These are phyloP conservation scores for Aegilops sharonensis DNA, from an alignment of 176 grass and related monocot genomes.

Conservation along the genomic window DNA sequence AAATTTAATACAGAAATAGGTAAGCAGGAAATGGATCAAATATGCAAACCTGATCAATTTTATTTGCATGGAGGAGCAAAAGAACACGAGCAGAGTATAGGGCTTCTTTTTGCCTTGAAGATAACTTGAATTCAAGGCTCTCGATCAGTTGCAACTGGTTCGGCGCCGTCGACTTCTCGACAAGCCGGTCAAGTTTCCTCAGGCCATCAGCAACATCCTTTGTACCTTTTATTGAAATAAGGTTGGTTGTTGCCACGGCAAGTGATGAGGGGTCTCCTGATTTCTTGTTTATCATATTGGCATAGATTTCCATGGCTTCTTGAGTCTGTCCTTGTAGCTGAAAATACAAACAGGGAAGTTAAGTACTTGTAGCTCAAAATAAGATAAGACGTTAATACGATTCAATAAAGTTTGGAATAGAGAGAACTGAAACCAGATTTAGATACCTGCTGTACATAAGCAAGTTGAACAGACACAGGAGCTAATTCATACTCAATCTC, in stretches of 20 bases:
- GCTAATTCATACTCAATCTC: constrained; percentile 82
- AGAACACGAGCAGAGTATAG: constrained; percentile 72
- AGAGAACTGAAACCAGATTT: background rate
- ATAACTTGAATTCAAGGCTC: constrained; percentile 73
- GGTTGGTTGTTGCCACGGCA: constrained; percentile 79
- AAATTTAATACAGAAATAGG: background rate
- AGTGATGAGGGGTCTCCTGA: constrained; percentile 63
- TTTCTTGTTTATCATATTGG: constrained; percentile 50
- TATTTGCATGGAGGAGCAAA: constrained; percentile 84
- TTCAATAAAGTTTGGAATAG: background rate
- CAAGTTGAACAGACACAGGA: constrained; percentile 79
- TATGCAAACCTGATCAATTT: constrained; percentile 67
- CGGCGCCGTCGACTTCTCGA: constrained; percentile 58
- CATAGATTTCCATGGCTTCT: constrained; percentile 79
- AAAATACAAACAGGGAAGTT: constrained; percentile 31
- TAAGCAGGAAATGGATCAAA: background rate
- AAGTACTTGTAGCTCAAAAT: constrained; percentile 52
- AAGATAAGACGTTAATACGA: background rate
- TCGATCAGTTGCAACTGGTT: constrained; percentile 67
- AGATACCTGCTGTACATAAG: constrained; percentile 80
- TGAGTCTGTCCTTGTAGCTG: constrained; percentile 78
- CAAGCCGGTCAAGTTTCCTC: constrained; percentile 67
- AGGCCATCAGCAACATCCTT: constrained; percentile 78
- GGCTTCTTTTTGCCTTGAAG: constrained; percentile 71
- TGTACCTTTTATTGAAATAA: constrained; percentile 76